Conservation (phyloP, 176 grass and related monocot species). For the Secale cereale region DNA sequence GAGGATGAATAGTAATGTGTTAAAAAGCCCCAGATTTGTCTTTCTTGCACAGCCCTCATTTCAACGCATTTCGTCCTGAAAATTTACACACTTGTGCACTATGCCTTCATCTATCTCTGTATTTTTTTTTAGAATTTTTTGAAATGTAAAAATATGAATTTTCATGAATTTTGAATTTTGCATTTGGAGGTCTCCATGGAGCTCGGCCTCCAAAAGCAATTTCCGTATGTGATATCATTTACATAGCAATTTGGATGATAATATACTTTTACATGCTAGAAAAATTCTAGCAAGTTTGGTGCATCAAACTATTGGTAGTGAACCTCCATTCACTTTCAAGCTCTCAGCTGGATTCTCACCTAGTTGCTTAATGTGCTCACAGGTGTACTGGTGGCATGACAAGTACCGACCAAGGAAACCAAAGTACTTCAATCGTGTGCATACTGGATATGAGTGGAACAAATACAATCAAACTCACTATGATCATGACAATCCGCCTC, state of each 20-base stretch:
- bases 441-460: slow-evolving; percentile 98
- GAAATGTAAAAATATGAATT: no score
- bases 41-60: no score
- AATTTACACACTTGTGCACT: no score
- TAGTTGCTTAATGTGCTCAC: background rate
- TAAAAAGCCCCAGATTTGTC: no score
- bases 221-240: background rate
- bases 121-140: no score
- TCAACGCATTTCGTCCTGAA: no score
- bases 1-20: no score
- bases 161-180: no score
- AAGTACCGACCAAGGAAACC: slow-evolving; percentile 94
- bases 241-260: background rate
- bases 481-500: slow-evolving; percentile 91
- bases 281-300: slow-evolving; percentile 1
- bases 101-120: no score
- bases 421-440: slow-evolving; percentile 98
- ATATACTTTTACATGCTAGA: background rate
- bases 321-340: background rate
- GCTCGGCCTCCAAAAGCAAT: no score
- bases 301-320: background rate
- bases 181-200: no score
- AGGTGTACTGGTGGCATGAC: slow-evolving; percentile 99
- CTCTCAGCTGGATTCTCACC: slow-evolving; percentile 14
- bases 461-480: slow-evolving; percentile 99